Base-by-base conservation (phyloP, 257 asterid genomes). In the Hygrophila difformis region DNA sequence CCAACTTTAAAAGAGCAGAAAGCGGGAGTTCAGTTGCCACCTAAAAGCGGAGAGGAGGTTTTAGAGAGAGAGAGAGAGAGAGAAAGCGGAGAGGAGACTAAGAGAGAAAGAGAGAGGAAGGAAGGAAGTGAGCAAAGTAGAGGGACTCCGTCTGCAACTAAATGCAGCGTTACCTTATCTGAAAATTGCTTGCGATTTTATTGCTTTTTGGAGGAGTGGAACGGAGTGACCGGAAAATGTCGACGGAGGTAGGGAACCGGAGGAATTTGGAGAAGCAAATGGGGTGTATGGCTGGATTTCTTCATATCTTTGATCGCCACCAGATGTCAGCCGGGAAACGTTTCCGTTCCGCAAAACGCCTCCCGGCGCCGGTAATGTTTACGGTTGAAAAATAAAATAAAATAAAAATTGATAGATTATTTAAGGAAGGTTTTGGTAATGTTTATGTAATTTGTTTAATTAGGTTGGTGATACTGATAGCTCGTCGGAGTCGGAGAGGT, bases 241-340 rank as follows among this genome's bases (percentile, higher is more conserved):
- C 69, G 63, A 19, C 69, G 12, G 70, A 59, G 14, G 39, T 62
- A 5, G 56, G 41, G 19, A 63, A 64, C 16, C 81, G 73, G 52
- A 56, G 71, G 59, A 68, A 71, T 35, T 68, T 73, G 20, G 78
- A 68, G 65, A 75, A 63, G 60, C 84, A 78, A 20, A 77, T 84
- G 89, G 93, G 95, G 12, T 85, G 96, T 70, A 85, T 85, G 87
- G 59, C 92, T 26, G 88, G 94, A 24, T 79, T 82, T 49, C 75
- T 79, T 18, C 94, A 87, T 22, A 63, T 83, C 37, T 87, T 87
- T 37, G 82, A 87, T 60, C 94, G 96, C 56, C 81, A 77, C 49
- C 94, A 79, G 64, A 63, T 77, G 46, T 22, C 79, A 15, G 49
- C 84, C 55, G 78, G 73, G 2, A 83, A 79, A 59, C 69, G 82